Conservation (phyloP, 352 stramenopile genomes). For the Globisporangium viniferum region DNA sequence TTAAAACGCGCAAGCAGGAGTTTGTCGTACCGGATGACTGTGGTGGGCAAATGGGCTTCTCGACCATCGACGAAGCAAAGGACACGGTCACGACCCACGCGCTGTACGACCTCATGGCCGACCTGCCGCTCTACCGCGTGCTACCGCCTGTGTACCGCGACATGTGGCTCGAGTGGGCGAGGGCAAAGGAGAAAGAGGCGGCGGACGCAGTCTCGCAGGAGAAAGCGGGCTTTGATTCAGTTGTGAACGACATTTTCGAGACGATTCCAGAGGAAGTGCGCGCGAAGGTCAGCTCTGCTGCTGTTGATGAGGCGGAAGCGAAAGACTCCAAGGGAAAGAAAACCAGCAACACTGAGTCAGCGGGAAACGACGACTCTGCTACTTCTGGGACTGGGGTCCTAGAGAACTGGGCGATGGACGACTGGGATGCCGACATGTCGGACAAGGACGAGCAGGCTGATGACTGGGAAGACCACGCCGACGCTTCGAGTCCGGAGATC, state of each 20-base stretch:
- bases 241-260: slow-evolving; percentile 51
- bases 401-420: slow-evolving; percentile 61
- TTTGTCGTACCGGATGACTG: slow-evolving; percentile 34
- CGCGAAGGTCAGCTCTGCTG: slow-evolving; percentile 21
- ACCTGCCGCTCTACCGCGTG: slow-evolving; percentile 86
- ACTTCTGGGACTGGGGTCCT: slow-evolving; percentile 13
- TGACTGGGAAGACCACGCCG: slow-evolving; percentile 9
- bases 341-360: not conserved
- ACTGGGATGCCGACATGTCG: slow-evolving; percentile 67
- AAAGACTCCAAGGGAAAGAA: not conserved
- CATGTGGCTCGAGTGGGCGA: slow-evolving; percentile 82
- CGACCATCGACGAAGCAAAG: slow-evolving; percentile 69
- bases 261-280: slow-evolving; percentile 49
- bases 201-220: slow-evolving; percentile 31
- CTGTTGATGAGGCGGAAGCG: not conserved
- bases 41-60: slow-evolving; percentile 40
- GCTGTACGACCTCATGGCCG: slow-evolving; percentile 84
- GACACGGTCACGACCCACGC: slow-evolving; percentile 76
- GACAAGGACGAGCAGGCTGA: not conserved
- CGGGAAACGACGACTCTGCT: not conserved
- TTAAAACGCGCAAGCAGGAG: slow-evolving; percentile 39
- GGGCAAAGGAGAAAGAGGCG: slow-evolving; percentile 33
- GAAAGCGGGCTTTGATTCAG: slow-evolving; percentile 48
- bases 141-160: slow-evolving; percentile 86
- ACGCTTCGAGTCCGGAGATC: not conserved